Conservation (phyloP, 805 yeast species). For the Candida oleophila region DNA sequence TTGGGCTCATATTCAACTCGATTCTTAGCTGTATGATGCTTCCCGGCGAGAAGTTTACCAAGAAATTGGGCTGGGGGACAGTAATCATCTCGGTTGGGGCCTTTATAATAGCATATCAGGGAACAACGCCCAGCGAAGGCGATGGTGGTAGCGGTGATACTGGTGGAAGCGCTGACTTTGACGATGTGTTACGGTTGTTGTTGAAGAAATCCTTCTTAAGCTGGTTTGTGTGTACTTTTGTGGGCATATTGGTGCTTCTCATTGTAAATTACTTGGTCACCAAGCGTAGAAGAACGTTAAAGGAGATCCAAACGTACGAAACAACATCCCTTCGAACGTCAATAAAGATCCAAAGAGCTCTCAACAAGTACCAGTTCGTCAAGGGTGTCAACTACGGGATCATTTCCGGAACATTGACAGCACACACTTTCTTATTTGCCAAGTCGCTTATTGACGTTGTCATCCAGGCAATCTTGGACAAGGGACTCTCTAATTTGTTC, state of each 20-base stretch:
- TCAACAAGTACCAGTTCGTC: constrained; percentile 27
- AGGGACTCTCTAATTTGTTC: constrained; percentile 11
- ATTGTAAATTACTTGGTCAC: constrained; percentile 20
- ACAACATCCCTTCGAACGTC: constrained; percentile 5
- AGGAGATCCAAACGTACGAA: constrained; percentile 7
- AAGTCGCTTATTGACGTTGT: constrained; percentile 76
- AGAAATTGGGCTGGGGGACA: constrained; percentile 61
- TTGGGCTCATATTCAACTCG: constrained; percentile 85
- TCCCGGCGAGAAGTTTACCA: constrained; percentile 66
- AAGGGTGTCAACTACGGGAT: constrained; percentile 68
- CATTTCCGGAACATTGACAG: constrained; percentile 74
- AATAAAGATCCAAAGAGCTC: constrained; percentile 1
- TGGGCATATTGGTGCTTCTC: constrained; percentile 24
- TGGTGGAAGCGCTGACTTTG: constrained; percentile 25
- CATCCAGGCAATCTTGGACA: constrained; percentile 39
- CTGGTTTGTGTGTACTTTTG: constrained; percentile 52
- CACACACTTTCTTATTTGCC: constrained; percentile 84
- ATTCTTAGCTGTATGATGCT: constrained; percentile 62
- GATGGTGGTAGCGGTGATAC: constrained; percentile 6
- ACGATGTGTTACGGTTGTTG: constrained; percentile 36
- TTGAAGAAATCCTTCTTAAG: constrained; percentile 46
- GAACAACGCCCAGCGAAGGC: constrained; percentile 48
- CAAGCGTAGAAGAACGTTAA: constrained; percentile 10
- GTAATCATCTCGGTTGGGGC: constrained; percentile 71
- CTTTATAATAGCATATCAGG: constrained; percentile 70